Conservation (phyloP, 495 filamentous ascomycete species). For the Penicillium egyptiacum region DNA sequence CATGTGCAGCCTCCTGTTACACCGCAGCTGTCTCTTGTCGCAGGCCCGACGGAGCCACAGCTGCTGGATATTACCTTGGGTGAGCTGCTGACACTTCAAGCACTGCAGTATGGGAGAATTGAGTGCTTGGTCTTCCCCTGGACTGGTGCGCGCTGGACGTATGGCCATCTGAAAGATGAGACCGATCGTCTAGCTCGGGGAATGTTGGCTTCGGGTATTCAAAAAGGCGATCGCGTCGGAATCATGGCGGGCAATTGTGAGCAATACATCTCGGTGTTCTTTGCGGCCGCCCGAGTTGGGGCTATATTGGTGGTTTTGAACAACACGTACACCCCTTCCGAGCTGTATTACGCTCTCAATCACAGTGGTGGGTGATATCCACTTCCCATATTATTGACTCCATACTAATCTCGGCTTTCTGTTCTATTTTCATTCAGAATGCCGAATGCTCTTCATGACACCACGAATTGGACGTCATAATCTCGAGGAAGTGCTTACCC, state of each 20-base stretch:
- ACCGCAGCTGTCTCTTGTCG: constrained; percentile 50
- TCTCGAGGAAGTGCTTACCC: constrained; percentile 52
- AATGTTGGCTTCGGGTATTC: constrained; percentile 58
- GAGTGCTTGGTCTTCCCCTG: constrained; percentile 66
- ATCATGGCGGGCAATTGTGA: constrained; percentile 74
- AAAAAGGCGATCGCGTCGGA: constrained; percentile 63
- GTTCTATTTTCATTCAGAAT: constrained; percentile 35
- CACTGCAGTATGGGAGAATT: constrained; percentile 55
- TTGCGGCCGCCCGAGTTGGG: constrained; percentile 64
- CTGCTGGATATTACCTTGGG: constrained; percentile 62
- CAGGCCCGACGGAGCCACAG: constrained; percentile 58
- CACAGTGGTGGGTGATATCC: constrained; percentile 53
- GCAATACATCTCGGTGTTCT: constrained; percentile 67
- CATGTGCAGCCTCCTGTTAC: constrained; percentile 29
- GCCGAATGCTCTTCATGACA: constrained; percentile 63
- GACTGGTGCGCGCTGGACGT: constrained; percentile 67
- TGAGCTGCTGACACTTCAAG: constrained; percentile 61
- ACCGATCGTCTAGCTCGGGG: constrained; percentile 58
- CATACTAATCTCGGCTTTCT: constrained; percentile 7
- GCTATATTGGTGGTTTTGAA: constrained; percentile 68
- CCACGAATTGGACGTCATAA: constrained; percentile 58
- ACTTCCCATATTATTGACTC: constrained; percentile 5
- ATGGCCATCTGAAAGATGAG: constrained; percentile 60
- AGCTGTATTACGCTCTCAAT: constrained; percentile 61
- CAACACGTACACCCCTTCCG: constrained; percentile 67